A percentile compares a stretch with the other conserved stretches of the same genome.
Conservation (phyloP, 768 basidiomycete genomes). For the Phlebiopsis flavidoalba region DNA sequence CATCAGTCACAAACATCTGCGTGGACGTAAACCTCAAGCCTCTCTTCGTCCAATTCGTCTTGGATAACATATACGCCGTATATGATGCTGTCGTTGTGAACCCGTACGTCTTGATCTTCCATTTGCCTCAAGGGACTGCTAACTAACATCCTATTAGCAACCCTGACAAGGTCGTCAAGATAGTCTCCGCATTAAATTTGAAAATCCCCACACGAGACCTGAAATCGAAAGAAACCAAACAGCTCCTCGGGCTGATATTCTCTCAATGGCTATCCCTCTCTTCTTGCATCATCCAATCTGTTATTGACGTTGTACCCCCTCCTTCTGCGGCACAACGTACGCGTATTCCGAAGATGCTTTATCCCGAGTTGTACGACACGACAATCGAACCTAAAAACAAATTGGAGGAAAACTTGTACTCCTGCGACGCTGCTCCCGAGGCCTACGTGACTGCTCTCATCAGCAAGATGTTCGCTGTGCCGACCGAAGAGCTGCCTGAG, state of each 20-base stretch:
- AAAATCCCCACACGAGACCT: conserved; percentile 87
- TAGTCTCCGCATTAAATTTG: conserved; percentile 74
- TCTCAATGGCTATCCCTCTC: conserved; percentile 96
- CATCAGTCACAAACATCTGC: conserved; percentile 85
- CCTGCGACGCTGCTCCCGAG: conserved; percentile 51
- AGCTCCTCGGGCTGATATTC: conserved; percentile 81
- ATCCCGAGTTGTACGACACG: conserved; percentile 67
- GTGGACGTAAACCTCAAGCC: conserved; percentile 86
- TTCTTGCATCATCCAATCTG: conserved; percentile 84
- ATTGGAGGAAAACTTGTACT: conserved; percentile 79
- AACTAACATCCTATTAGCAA: conserved; percentile 47
- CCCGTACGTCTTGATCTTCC: conserved; percentile 57
- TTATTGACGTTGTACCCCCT: conserved; percentile 91
- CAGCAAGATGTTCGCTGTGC: conserved; percentile 97
- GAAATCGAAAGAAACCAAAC: conserved; percentile 83
- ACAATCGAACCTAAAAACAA: conserved; percentile 64
- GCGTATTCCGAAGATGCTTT: conserved; percentile 88
- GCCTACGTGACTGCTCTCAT: conserved; percentile 81
- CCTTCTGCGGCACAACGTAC: conserved; percentile 76
- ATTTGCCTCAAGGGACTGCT: conserved; percentile 10
- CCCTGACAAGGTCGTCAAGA: conserved; percentile 83
- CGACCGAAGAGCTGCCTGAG: conserved; percentile 77
- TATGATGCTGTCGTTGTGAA: conserved; percentile 88
- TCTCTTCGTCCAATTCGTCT: conserved; percentile 93
- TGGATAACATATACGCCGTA: conserved; percentile 97